Conservation (phyloP, 305 asterid species). For the Fraxinus dipetala region DNA sequence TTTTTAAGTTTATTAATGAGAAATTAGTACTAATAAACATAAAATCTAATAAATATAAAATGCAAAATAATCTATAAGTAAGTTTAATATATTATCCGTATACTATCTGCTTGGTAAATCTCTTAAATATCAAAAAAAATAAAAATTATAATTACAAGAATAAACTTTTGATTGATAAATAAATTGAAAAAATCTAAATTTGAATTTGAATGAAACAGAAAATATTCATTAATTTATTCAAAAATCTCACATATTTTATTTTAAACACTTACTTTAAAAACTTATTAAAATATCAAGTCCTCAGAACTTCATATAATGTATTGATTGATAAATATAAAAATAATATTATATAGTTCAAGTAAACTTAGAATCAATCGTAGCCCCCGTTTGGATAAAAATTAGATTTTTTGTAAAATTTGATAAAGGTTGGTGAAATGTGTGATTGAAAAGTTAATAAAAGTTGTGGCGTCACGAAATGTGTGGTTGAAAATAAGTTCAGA, state of each 20-base stretch:
- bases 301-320: neutral
- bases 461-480: neutral
- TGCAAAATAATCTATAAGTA: neutral
- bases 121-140: neutral
- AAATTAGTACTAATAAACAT: neutral
- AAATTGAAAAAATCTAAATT: neutral
- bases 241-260: neutral
- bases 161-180: neutral
- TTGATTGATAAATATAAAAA: neutral
- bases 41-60: neutral
- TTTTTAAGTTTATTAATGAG: neutral
- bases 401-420: neutral
- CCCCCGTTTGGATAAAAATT: neutral
- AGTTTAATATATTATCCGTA: neutral
- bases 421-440: neutral
- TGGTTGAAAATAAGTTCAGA: neutral
- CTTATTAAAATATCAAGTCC: neutral
- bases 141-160: neutral
- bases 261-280: neutral
- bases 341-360: neutral
- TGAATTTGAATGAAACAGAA: neutral
- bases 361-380: neutral
- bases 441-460: neutral
- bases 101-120: neutral
- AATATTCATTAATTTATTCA: neutral